phyloP scores from a whole-genome alignment of 1,139 yeast genomes.

The Diutina mesorugosa region DNA sequence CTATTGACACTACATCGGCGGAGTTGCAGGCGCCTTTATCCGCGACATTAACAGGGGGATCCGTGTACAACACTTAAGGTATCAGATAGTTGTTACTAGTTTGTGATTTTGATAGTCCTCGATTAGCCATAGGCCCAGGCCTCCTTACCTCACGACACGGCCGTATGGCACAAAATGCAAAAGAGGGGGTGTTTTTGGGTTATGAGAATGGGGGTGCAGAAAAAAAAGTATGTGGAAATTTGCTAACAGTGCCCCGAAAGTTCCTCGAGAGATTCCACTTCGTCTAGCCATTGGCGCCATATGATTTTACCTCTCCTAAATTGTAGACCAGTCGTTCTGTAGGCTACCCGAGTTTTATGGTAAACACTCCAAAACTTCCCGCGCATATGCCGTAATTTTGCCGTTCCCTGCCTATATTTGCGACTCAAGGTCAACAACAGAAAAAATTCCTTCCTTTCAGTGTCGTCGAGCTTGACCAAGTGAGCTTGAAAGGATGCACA shows the following conservation, averaged over 20 bases:
- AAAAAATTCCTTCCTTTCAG: background rate
- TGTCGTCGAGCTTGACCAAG: background rate
- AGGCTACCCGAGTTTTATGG: background rate
- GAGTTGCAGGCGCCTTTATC: background rate
- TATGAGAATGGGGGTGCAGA: background rate
- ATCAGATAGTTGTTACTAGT: too few relatives aligned
- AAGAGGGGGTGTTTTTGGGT: background rate
- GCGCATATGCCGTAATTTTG: background rate
- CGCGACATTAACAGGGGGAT: background rate
- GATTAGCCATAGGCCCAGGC: background rate
- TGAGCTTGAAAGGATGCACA: background rate
- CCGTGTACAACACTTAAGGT: background rate
- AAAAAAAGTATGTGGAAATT: background rate
- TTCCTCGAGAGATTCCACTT: background rate
- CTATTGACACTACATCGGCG: background rate
- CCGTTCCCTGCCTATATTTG: background rate
- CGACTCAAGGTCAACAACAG: background rate
- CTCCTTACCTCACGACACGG: background rate
- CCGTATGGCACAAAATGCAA: background rate
- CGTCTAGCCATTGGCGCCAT: background rate
- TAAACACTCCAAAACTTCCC: background rate
- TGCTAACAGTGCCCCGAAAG: background rate
- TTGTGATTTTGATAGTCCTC: too few relatives aligned
- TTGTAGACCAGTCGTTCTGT: background rate
- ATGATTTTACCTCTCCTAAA: too few relatives aligned